Base-by-base conservation (phyloP, 169 alveolate genomes). In the Cryptosporidium andersoni region DNA sequence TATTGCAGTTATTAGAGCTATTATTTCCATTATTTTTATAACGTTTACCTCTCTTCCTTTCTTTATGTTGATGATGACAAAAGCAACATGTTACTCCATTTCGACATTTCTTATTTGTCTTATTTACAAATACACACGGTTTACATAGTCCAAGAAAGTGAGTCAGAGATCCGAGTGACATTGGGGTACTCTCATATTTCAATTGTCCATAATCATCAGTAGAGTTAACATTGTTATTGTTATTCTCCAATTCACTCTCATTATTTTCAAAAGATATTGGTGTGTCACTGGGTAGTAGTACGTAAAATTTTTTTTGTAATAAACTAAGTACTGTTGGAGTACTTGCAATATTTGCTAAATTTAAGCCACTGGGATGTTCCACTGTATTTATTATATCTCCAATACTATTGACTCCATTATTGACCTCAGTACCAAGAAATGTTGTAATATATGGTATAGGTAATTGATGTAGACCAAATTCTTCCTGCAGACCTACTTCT, bases 111-210 rank as follows among this genome's bases (percentile, higher is more conserved):
- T 91, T 91, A 56, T 88, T 65, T 40, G 88, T 64, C 89, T 91
- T 91, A 55, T 91, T 91, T 2, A 92, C 94, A 52, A 91, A 91
- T 11, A 91, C 94, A 40, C 94, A 91, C 12, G 94, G 94, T 82
- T 91, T 91, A 66, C 94, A 91, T 64, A 88, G 90, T 2, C 94
- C 94, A 43, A 88, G 53, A 14, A 80, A 36, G 65, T 91, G 94
- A 45, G 90, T 74, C 4, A 90, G 40, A n/a, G 94, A 91, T 37
- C 94, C 94, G 51, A 74, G 45, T 5, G 85, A 74, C 11, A 74
- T 58, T 25, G 25, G 25, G 3, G 85, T 55, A 43, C 55, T 42
- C 0, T 66, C 81, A 9, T 49, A 12, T 9, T 8, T 12, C 12
- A 9, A 9, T 49, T 49, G 55, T 14, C 65, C 63, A 51, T 42